Percentiles rank a stretch among this genome's conserved stretches.
Conservation (phyloP, 352 stramenopile species). For the Phytopythium delawarense region DNA sequence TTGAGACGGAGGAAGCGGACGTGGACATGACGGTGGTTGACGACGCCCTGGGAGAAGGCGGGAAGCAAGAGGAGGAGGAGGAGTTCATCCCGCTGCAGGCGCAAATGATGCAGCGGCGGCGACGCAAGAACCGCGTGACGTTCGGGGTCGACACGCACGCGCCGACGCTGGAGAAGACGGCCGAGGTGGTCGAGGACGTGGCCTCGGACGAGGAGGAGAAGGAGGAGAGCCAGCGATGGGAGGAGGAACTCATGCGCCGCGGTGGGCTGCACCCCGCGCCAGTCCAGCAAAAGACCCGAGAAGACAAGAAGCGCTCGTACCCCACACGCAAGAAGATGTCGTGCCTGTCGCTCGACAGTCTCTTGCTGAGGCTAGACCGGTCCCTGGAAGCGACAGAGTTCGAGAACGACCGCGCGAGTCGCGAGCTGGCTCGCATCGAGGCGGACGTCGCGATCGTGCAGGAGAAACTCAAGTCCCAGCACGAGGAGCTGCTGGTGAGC, state of each 20-base stretch:
- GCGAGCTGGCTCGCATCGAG: slow-evolving; percentile 51
- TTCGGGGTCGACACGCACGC: slow-evolving; percentile 40
- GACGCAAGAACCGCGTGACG: slow-evolving; percentile 54
- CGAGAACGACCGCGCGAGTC: slow-evolving; percentile 40
- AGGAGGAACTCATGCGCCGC: slow-evolving; percentile 75
- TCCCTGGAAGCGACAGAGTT: slow-evolving; percentile 36
- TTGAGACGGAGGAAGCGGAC: slow-evolving; percentile 26
- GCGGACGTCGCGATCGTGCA: slow-evolving; percentile 43
- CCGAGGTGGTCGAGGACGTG: slow-evolving; percentile 45
- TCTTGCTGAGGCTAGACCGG: slow-evolving; percentile 49
- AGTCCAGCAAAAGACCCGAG: slow-evolving; percentile 5
- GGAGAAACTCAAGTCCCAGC: slow-evolving; percentile 34
- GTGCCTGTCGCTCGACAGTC: slow-evolving; percentile 39
- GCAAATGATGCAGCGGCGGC: slow-evolving; percentile 31
- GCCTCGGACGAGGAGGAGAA: slow-evolving; percentile 39
- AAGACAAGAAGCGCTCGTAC: slow-evolving; percentile 23
- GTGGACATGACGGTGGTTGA: slow-evolving; percentile 13
- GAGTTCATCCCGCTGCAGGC: slow-evolving; percentile 70
- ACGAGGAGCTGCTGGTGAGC: slow-evolving; percentile 40
- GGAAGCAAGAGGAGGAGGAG: slow-evolving; percentile 25
- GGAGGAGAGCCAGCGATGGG: slow-evolving; percentile 52
- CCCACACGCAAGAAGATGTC: slow-evolving; percentile 45
- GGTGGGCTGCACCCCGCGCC: slow-evolving; percentile 35
- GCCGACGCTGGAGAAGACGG: slow-evolving; percentile 26
- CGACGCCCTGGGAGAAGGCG: slow-evolving; percentile 12